Base-by-base conservation (phyloP, 2,329 filamentous ascomycete species). In the Fusarium pseudocircinatum region DNA sequence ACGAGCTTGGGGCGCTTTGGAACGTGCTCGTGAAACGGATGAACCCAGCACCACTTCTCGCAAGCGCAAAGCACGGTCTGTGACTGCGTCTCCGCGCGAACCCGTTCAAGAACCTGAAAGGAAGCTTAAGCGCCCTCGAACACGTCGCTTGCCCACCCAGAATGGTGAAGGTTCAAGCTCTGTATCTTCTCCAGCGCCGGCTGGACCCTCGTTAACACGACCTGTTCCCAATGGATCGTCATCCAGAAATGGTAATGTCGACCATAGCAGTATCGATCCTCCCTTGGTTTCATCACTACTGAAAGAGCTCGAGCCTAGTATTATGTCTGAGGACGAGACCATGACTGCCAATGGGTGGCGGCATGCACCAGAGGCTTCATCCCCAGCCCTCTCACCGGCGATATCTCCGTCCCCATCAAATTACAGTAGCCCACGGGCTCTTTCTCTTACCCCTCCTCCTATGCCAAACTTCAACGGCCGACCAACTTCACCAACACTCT, bases 1-100 rank as follows among this genome's bases (percentile, higher is more conserved):
- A 60, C 88, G 91, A 65, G 94, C 96, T 8, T 98, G 96, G 96
- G 94, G 95, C 70, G 94, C 93, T 26, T 92, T 98, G 71, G 95
- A 98, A 75, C 93, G 92, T 80, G 95, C 94, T 47, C 89, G 94
- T 72, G 92, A 95, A 69, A 87, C 89, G 24, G 88, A 93, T 72
- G 86, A 85, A 69, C 82, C 87, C 28, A 82, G 78, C 58, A 82
- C 88, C 46, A 87, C 84, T 69, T 84, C 86, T 58, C 90, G 93
- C 67, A 95, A 97, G 83, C 90, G 95, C 59, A 96, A 94, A 79
- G 85, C 87, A 13, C 85, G 87, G 43, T 97, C 94, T 7, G 85
- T 88, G 4, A 93, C 92, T 18, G 88, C 89, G 16, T 95, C 94
- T 12, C 93, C 93, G 6, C 85, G 86, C 10, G 93, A 94, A 74